These are phyloP conservation scores for Lagerstroemia fauriei DNA, from an alignment of 441 rosid species.

Conservation along the genomic window DNA sequence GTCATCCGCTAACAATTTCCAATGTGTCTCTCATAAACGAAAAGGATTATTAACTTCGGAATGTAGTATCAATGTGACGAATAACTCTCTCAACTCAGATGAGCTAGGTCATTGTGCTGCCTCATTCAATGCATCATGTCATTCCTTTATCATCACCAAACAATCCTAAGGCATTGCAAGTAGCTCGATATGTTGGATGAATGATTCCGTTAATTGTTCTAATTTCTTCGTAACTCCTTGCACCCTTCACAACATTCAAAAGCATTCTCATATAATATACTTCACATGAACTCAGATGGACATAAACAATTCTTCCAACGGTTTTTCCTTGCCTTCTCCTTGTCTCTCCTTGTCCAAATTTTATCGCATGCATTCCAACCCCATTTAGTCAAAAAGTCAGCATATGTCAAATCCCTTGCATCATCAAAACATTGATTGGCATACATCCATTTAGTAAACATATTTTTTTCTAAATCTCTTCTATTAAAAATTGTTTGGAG, in stretches of 20 bases:
- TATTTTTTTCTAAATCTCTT: neutral
- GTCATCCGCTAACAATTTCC: neutral
- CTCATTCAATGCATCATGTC: slow-evolving; percentile 3
- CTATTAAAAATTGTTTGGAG: neutral
- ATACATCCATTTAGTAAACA: slow-evolving; percentile 23
- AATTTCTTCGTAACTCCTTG: neutral
- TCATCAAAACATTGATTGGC: neutral
- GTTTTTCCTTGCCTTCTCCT: neutral
- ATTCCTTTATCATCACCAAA: slow-evolving; percentile 13
- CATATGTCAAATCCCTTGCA: neutral
- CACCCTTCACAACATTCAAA: neutral
- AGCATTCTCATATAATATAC: neutral
- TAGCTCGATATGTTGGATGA: neutral
- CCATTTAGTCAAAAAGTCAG: slow-evolving; percentile 11
- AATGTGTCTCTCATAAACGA: neutral
- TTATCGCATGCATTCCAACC: neutral
- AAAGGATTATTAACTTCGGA: neutral
- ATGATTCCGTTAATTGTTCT: neutral
- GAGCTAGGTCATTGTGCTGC: neutral
- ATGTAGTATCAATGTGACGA: neutral
- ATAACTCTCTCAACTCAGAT: neutral
- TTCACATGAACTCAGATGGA: neutral
- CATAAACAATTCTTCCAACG: neutral
- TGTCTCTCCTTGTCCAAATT: neutral
- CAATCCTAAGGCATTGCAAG: slow-evolving; percentile 9